Evolutionary conservation across 164 flowering plant genomes (phyloP).

Genomic region (Malania oleifera): DNA sequence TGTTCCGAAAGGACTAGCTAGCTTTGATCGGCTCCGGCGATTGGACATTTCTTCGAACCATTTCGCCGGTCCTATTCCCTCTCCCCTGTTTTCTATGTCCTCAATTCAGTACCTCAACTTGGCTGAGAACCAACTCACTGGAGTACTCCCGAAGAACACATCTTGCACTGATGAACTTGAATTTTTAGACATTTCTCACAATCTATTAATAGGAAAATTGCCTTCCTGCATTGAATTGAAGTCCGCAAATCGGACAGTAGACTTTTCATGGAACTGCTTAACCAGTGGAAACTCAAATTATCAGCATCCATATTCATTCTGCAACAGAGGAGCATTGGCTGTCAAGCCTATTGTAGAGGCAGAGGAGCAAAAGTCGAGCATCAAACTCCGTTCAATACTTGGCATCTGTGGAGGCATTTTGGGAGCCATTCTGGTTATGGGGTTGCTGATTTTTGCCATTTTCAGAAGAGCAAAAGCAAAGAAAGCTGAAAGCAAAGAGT

Average conservation of each 20-base stretch:
- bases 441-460: conserved; percentile 30
- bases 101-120: conserved; percentile 51
- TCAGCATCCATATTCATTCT: conserved; percentile 51
- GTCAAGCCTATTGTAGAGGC: conserved; percentile 39
- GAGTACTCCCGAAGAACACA: conserved; percentile 32
- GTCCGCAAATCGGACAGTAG: conserved; percentile 34
- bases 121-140: conserved; percentile 55
- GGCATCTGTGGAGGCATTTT: conserved; percentile 50
- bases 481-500: conserved; percentile 10
- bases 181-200: conserved; percentile 67
- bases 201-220: conserved; percentile 54
- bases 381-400: conserved; percentile 43
- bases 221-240: conserved; percentile 53
- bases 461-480: conserved; percentile 21
- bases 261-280: conserved; percentile 62
- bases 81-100: conserved; percentile 51
- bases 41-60: conserved; percentile 59
- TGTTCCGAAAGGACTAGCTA: conserved; percentile 36
- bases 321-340: conserved; percentile 68
- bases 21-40: conserved; percentile 32
- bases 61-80: conserved; percentile 53
- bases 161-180: conserved; percentile 42
- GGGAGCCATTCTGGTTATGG: conserved; percentile 23
- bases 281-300: conserved; percentile 26
- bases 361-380: conserved; percentile 23